Percentiles rank a stretch among this genome's conserved stretches.
Evolutionary conservation across 2,329 filamentous ascomycete species (phyloP).

Genomic region (Trichoderma sp.): DNA sequence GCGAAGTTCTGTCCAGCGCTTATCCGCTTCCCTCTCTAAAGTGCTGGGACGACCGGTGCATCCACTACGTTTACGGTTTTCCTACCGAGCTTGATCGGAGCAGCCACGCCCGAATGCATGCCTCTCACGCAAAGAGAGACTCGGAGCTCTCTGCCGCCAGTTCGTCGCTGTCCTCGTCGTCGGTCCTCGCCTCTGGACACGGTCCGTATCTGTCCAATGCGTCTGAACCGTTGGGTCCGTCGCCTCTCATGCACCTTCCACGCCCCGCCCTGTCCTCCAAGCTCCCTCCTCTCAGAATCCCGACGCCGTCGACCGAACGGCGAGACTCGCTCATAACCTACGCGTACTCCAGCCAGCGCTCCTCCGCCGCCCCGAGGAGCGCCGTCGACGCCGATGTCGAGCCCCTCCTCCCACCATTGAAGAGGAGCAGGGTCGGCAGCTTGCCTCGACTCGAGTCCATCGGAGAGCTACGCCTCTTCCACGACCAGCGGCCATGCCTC

Average conservation of each 20-base stretch:
- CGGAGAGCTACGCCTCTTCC: slow-evolving; percentile 51
- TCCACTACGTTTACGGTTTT: slow-evolving; percentile 59
- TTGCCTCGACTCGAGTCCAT: slow-evolving; percentile 56
- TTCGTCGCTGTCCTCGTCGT: slow-evolving; percentile 18
- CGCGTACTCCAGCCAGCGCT: slow-evolving; percentile 41
- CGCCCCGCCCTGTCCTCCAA: slow-evolving; percentile 30
- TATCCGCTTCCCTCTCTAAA: slow-evolving; percentile 41
- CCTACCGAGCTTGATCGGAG: slow-evolving; percentile 49
- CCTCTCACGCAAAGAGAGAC: slow-evolving; percentile 40
- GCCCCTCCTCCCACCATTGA: slow-evolving; percentile 52
- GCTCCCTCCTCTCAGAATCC: slow-evolving; percentile 30
- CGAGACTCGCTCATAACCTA: slow-evolving; percentile 26
- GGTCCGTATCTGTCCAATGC: slow-evolving; percentile 11
- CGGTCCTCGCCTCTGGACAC: not conserved
- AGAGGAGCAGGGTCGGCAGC: slow-evolving; percentile 47
- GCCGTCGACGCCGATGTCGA: slow-evolving; percentile 49
- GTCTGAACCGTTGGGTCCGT: slow-evolving; percentile 13
- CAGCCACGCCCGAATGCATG: slow-evolving; percentile 48
- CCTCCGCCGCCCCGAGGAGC: slow-evolving; percentile 31
- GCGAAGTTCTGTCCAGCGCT: not conserved
- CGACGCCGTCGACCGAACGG: slow-evolving; percentile 29
- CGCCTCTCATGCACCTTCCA: slow-evolving; percentile 40
- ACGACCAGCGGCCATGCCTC: slow-evolving; percentile 48
- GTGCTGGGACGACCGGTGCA: slow-evolving; percentile 53
- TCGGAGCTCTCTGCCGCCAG: slow-evolving; percentile 40